These are phyloP conservation scores for Penicillium sp. DNA, from an alignment of 2,329 filamentous ascomycete genomes.

Conservation along the genomic window DNA sequence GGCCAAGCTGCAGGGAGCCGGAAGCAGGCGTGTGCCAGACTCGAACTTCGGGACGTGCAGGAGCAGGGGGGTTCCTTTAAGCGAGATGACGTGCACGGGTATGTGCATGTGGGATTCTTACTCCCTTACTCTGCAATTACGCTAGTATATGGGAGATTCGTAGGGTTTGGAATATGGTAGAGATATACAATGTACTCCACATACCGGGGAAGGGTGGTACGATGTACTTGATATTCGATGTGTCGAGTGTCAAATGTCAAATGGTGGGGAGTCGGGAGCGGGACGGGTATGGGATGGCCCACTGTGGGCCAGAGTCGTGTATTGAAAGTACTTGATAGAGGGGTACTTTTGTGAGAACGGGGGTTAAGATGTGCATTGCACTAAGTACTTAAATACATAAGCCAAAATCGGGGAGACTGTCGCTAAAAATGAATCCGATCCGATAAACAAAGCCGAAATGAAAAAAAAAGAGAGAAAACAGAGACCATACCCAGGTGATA, in stretches of 20 bases:
- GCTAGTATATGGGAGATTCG: no score
- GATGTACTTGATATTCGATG: no score
- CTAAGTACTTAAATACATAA: slow-evolving; percentile 19
- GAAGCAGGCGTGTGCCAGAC: neutral
- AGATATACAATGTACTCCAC: no score
- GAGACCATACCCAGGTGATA: neutral
- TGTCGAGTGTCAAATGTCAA: neutral
- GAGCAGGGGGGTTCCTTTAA: neutral
- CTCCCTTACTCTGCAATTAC: no score
- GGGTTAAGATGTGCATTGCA: neutral
- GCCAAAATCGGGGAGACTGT: slow-evolving; percentile 9
- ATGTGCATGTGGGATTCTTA: neutral
- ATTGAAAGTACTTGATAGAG: neutral
- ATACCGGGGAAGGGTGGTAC: no score
- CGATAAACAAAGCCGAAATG: neutral
- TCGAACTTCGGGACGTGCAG: neutral
- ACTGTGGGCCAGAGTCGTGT: neutral
- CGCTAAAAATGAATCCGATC: slow-evolving; percentile 19
- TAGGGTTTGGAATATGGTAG: no score
- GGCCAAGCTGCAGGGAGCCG: neutral
- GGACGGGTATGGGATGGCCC: slow-evolving; percentile 3
- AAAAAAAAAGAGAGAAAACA: neutral
- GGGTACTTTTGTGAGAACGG: neutral
- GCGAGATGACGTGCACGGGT: neutral
- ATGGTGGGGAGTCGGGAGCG: neutral